Percentiles rank a stretch among this genome's conserved stretches.
phyloP scores from a whole-genome alignment of 2,329 filamentous ascomycete species.

The Cercospora nicotianae region DNA sequence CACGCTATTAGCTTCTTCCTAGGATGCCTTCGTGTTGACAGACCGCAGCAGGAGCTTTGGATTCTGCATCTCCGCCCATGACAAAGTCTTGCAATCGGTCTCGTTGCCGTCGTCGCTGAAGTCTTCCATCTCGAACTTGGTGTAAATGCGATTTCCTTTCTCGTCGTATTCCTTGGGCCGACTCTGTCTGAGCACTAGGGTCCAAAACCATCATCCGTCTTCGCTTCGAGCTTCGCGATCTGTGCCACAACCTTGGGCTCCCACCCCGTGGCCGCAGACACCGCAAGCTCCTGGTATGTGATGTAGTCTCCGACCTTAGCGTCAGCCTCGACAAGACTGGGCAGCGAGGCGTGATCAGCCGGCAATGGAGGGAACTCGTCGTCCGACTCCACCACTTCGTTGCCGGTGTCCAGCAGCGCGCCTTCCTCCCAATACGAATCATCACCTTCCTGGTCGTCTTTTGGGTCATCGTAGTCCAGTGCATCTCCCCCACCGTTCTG shows the following conservation, averaged over 20 bases:
- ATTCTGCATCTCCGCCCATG: constrained; percentile 9
- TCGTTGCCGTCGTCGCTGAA: constrained; percentile 59
- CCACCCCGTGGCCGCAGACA: constrained; percentile 65
- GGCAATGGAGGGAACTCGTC: constrained; percentile 59
- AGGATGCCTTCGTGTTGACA: constrained; percentile 2
- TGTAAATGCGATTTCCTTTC: constrained; percentile 72
- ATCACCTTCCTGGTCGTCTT: constrained; percentile 30
- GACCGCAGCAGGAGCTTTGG: constrained; percentile 10
- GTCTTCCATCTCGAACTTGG: constrained; percentile 69
- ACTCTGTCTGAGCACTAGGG: constrained; percentile 61
- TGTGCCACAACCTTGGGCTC: constrained; percentile 63
- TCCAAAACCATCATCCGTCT: constrained; percentile 49
- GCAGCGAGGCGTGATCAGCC: constrained; percentile 47
- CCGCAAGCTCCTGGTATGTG: constrained; percentile 65
- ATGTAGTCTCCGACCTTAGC: constrained; percentile 63
- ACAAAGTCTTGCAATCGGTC: constrained; percentile 34
- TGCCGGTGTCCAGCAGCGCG: constrained; percentile 28
- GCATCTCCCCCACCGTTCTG: constrained; percentile 35
- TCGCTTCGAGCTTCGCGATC: constrained; percentile 64
- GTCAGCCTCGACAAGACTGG: constrained; percentile 51
- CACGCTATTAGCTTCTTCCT: background rate
- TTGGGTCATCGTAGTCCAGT: constrained; percentile 48
- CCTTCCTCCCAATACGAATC: constrained; percentile 36
- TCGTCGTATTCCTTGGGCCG: constrained; percentile 64
- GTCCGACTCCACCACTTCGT: constrained; percentile 35